A percentile compares a stretch with the other conserved stretches of the same genome.
These are phyloP conservation scores for Suillus spraguei DNA, from an alignment of 768 basidiomycete species.

Conservation along the genomic window DNA sequence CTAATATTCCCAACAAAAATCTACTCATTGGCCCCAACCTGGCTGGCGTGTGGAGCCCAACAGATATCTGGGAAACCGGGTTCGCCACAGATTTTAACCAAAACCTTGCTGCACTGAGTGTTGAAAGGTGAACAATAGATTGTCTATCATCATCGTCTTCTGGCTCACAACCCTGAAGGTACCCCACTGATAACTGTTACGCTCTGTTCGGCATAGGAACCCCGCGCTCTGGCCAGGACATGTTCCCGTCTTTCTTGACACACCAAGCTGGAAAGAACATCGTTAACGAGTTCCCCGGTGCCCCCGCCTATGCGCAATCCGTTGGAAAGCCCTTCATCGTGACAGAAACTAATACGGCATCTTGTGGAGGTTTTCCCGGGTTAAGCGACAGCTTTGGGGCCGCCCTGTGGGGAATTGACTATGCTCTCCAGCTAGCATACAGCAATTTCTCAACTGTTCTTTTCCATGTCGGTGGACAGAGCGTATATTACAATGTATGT, in stretches of 20 bases:
- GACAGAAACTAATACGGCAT: constrained; percentile 61
- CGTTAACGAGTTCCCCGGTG: constrained; percentile 53
- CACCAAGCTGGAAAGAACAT: constrained; percentile 55
- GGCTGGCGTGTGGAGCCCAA: constrained; percentile 55
- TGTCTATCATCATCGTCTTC: background rate
- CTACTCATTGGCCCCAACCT: constrained; percentile 67
- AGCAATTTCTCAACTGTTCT: constrained; percentile 46
- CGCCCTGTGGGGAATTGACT: constrained; percentile 56
- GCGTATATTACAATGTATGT: constrained; percentile 64
- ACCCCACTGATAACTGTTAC: constrained; percentile 65
- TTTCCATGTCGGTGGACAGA: constrained; percentile 63
- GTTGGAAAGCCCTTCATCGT: constrained; percentile 49
- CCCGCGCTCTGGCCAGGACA: constrained; percentile 43
- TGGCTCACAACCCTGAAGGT: constrained; percentile 39
- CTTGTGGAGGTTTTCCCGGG: constrained; percentile 50
- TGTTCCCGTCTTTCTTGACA: constrained; percentile 50
- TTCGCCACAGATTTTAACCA: constrained; percentile 47
- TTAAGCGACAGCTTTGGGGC: constrained; percentile 62
- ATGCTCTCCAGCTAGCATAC: constrained; percentile 53
- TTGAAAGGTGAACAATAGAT: constrained; percentile 49
- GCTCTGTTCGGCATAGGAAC: constrained; percentile 47
- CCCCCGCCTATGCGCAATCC: constrained; percentile 43
- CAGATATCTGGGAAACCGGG: constrained; percentile 54
- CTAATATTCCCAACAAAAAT: constrained; percentile 40
- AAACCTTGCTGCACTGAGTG: constrained; percentile 46